These are phyloP conservation scores for Fusarium agapanthi DNA, from an alignment of 2,329 filamentous ascomycete species.

Conservation along the genomic window DNA sequence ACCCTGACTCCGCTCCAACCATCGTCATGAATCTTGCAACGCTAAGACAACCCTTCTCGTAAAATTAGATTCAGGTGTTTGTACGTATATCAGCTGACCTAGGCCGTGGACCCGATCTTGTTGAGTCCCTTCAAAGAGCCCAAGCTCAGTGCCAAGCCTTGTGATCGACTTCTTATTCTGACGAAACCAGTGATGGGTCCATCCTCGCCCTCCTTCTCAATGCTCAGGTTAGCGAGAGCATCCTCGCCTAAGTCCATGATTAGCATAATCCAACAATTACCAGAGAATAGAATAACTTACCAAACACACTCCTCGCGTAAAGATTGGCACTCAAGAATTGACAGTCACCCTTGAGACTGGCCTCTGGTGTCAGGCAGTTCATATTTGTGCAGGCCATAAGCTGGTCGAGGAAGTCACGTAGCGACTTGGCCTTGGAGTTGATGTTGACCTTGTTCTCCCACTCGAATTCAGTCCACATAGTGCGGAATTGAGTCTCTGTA, in stretches of 20 bases:
- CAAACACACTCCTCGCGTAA: conserved; percentile 96
- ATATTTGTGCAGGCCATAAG: conserved; percentile 99
- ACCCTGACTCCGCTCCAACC: conserved; percentile 43
- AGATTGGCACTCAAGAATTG: conserved; percentile 97
- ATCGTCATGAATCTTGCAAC: conserved; percentile 43
- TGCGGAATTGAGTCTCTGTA: conserved; percentile 97
- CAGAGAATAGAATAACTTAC: conserved; percentile 66
- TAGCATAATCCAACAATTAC: conserved; percentile 26
- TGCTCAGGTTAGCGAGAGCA: conserved; percentile 94
- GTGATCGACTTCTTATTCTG: conserved; percentile 94
- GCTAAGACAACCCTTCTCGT: conserved; percentile 28
- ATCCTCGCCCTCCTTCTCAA: conserved; percentile 96
- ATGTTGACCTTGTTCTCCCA: conserved; percentile 99
- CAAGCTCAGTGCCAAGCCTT: conserved; percentile 91
- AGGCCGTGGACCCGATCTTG: conserved; percentile 67
- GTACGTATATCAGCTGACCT: conserved; percentile 19
- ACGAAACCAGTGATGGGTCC: conserved; percentile 97
- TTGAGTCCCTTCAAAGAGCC: conserved; percentile 95
- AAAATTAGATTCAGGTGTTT: conserved; percentile 19
- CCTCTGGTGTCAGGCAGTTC: conserved; percentile 96
- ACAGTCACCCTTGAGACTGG: conserved; percentile 95
- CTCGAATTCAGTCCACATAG: conserved; percentile 99
- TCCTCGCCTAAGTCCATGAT: conserved; percentile 80
- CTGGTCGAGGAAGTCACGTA: conserved; percentile 91
- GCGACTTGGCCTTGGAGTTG: conserved; percentile 92